A percentile compares a stretch with the other conserved stretches of the same genome.
These are phyloP conservation scores for Hura crepitans DNA, from an alignment of 441 rosid genomes.

Conservation along the genomic window DNA sequence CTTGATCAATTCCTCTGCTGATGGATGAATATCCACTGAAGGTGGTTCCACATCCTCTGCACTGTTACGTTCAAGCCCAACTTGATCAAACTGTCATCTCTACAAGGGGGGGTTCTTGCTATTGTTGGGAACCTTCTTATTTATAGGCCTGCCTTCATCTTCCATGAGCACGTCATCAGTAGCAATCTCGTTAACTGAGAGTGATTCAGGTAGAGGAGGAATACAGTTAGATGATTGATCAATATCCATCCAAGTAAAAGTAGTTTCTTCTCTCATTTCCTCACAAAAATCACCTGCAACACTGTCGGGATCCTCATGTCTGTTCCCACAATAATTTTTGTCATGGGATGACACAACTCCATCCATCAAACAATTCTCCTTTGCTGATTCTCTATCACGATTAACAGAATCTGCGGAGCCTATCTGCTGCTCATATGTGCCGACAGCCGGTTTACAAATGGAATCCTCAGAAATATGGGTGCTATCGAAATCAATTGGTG, in stretches of 20 bases:
- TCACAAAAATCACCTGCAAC: conserved; percentile 24
- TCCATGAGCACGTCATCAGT: conserved; percentile 22
- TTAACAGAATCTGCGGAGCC: conserved; percentile 15
- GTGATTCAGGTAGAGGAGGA: conserved; percentile 20
- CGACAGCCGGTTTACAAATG: conserved; percentile 19
- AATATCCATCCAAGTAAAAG: conserved; percentile 25
- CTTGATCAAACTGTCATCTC: conserved; percentile 13
- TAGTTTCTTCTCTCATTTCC: conserved; percentile 26
- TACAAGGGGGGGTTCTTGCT: conserved; percentile 12
- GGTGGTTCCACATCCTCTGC: conserved; percentile 17
- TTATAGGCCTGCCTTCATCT: conserved; percentile 14
- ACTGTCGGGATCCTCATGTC: conserved; percentile 17
- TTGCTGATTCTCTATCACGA: conserved; percentile 21
- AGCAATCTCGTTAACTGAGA: conserved; percentile 21
- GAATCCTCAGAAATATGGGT: conserved; percentile 17
- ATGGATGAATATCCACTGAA: conserved; percentile 11
- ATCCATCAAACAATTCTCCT: conserved; percentile 16
- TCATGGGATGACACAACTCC: conserved; percentile 20
- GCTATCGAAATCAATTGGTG: conserved; percentile 27
- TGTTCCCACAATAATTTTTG: conserved; percentile 9
- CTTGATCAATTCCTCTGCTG: conserved; percentile 3
- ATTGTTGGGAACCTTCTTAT: neutral
- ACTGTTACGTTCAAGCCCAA: conserved; percentile 17
- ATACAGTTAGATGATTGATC: conserved; percentile 23
- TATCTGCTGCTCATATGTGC: conserved; percentile 21